phyloP scores from a whole-genome alignment of 1,139 yeast genomes.

The Geotrichum fermentans region DNA sequence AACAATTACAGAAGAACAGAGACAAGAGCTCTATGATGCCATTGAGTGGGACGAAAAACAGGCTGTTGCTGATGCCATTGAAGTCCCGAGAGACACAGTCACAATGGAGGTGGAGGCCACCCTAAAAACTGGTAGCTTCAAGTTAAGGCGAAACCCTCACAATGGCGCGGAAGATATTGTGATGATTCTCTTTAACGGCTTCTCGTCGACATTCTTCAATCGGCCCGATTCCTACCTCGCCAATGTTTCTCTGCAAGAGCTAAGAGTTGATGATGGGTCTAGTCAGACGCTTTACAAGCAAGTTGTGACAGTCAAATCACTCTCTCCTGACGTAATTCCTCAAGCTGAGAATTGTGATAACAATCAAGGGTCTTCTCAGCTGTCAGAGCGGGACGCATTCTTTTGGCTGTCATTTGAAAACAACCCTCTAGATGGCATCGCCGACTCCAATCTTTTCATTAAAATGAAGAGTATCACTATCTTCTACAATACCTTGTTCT shows the following conservation, averaged over 20 bases:
- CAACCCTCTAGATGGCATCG: slow-evolving; percentile 77
- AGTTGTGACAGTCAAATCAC: slow-evolving; percentile 78
- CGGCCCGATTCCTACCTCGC: slow-evolving; percentile 74
- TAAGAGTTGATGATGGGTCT: slow-evolving; percentile 84
- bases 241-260: slow-evolving; percentile 70
- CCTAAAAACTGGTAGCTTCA: slow-evolving; percentile 71
- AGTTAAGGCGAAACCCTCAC: slow-evolving; percentile 45
- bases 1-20: slow-evolving; percentile 43
- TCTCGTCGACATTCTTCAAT: slow-evolving; percentile 66
- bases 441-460: slow-evolving; percentile 71
- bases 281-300: slow-evolving; percentile 69
- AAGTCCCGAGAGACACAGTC: slow-evolving; percentile 70
- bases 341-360: slow-evolving; percentile 7
- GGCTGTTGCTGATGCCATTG: slow-evolving; percentile 49
- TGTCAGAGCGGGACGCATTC: slow-evolving; percentile 50
- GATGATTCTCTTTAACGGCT: slow-evolving; percentile 76
- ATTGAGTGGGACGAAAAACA: slow-evolving; percentile 82
- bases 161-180: slow-evolving; percentile 49
- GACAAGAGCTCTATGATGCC: slow-evolving; percentile 80
- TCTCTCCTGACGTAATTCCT: slow-evolving; percentile 38
- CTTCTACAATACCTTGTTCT: slow-evolving; percentile 75
- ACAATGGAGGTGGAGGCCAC: slow-evolving; percentile 62
- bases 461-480: slow-evolving; percentile 84
- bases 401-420: slow-evolving; percentile 78
- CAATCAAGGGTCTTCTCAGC: not conserved